Percentiles rank a stretch among this genome's conserved stretches.
These are phyloP conservation scores for Fragaria vesca DNA, from an alignment of 306 rosid species.

Conservation along the genomic window DNA sequence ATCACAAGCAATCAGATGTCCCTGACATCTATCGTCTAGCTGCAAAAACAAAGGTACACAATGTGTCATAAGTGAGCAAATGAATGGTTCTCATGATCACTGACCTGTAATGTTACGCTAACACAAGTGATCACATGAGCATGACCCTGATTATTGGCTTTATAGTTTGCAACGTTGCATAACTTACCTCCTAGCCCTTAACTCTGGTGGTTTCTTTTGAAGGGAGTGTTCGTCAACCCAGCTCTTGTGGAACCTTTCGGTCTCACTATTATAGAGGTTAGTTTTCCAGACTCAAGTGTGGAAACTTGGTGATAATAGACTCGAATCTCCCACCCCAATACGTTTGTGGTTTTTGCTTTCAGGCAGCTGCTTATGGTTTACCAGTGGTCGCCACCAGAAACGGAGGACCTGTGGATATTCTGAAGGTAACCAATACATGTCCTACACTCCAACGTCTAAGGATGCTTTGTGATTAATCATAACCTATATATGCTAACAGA, in stretches of 20 bases:
- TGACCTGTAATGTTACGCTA: neutral
- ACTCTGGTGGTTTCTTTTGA: slow-evolving; percentile 31
- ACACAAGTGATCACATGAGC: neutral
- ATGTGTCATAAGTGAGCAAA: neutral
- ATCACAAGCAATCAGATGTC: slow-evolving; percentile 79
- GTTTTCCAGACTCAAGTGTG: neutral
- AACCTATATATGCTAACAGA: neutral
- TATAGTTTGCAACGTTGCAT: too few species aligned
- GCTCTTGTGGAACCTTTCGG: slow-evolving; percentile 90
- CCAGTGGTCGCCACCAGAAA: slow-evolving; percentile 84
- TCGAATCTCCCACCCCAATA: neutral
- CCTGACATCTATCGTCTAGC: slow-evolving; percentile 80
- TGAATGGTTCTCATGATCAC: neutral
- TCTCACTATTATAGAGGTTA: slow-evolving; percentile 79
- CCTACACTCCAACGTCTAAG: neutral
- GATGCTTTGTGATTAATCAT: neutral
- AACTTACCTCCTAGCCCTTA: neutral
- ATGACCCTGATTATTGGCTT: neutral
- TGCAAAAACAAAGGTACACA: slow-evolving; percentile 74
- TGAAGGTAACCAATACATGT: slow-evolving; percentile 46
- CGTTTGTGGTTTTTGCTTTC: neutral
- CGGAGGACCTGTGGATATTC: slow-evolving; percentile 84
- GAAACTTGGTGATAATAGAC: neutral
- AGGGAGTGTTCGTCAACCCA: slow-evolving; percentile 91
- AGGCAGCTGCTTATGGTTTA: slow-evolving; percentile 90